Evolutionary conservation across 2,329 filamentous ascomycete genomes (phyloP), one percentile per base, ranked within the genome.

Genomic region (Bipolaris oryzae): DNA sequence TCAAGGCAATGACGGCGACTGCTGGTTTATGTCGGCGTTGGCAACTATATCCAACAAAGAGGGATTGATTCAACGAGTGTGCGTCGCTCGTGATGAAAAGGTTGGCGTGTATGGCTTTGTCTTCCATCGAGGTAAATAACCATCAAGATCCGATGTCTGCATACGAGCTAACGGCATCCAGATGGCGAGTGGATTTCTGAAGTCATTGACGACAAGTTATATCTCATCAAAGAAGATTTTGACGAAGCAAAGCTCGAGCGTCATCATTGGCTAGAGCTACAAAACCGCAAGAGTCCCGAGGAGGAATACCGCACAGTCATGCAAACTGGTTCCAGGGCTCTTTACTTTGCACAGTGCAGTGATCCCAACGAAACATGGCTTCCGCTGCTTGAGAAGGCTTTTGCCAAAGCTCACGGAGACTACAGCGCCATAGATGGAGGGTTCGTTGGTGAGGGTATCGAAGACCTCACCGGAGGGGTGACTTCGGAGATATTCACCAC

Each of bases 151-250:
- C 35, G 39, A 34, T 11, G 47, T 35, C 6, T 44, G 48, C 46
- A 55, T 49, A 51, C 47, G 31, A 41, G 59, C 72, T 75, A 42
- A 75, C 58, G 15, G 53, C 13, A 46, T 44, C 45, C 62, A 85
- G 91, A 94, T 65, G 92, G 92, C 50, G 91, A 95, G 76, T 96
- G 92, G 92, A 90, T 94, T 54, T 92, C 92, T 66, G 92, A 90
- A 55, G 93, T 96, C 60, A 87, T 96, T 57, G 92, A 96, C 70
- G 92, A 96, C 75, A 96, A 96, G 76, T 82, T 96, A 2, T 96
- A 91, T 73, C 84, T 96, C 16, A 90, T 88, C 57, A 91, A 90
- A 1, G 89, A 91, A 4, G 89, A 90, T 70, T 96, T 91, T 79
- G 90, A 96, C 63, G 90, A 91, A 50, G 71, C 79, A 33, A 88